Percentiles rank a stretch among this genome's conserved stretches.
Conservation (phyloP, 163 green algal genomes). For the Volvox carteri region DNA sequence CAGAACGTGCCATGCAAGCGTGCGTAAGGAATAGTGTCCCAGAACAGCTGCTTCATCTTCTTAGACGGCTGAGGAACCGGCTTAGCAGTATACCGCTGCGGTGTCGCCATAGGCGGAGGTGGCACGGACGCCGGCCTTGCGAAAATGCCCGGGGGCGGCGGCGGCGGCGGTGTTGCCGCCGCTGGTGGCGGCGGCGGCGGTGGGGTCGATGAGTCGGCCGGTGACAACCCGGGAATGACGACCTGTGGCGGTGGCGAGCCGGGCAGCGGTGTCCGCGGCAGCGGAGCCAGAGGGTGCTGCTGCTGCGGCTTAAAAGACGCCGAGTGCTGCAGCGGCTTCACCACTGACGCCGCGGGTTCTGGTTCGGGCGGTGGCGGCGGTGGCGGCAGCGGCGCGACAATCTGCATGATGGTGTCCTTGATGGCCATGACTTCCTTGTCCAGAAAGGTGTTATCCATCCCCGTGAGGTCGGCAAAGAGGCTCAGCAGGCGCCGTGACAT, state of each 20-base stretch:
- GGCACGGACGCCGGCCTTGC: neutral
- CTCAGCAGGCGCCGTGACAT: neutral
- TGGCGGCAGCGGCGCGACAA: slow-evolving; percentile 44
- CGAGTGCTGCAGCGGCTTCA: too few relatives aligned
- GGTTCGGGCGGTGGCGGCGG: neutral
- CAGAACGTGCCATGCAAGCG: slow-evolving; percentile 60
- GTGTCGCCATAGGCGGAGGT: neutral
- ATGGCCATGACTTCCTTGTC: neutral
- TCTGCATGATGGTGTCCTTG: slow-evolving; percentile 49
- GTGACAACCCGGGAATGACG: too few relatives aligned
- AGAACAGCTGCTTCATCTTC: slow-evolving; percentile 61
- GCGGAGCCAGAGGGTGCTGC: neutral
- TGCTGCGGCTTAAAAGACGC: too few relatives aligned
- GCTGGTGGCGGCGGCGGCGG: neutral
- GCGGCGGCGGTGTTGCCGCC: neutral
- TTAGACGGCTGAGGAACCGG: slow-evolving; percentile 39
- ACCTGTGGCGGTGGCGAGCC: neutral
- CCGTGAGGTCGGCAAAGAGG: slow-evolving; percentile 45
- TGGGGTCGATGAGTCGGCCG: too few relatives aligned
- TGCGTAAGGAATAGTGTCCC: slow-evolving; percentile 41
- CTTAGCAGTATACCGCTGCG: slow-evolving; percentile 2
- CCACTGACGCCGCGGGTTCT: neutral
- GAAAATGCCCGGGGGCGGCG: neutral
- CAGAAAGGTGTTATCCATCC: slow-evolving; percentile 32
- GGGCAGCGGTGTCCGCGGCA: neutral